Conservation (phyloP, 208 protist genomes). For the Leptomonas seymouri region DNA sequence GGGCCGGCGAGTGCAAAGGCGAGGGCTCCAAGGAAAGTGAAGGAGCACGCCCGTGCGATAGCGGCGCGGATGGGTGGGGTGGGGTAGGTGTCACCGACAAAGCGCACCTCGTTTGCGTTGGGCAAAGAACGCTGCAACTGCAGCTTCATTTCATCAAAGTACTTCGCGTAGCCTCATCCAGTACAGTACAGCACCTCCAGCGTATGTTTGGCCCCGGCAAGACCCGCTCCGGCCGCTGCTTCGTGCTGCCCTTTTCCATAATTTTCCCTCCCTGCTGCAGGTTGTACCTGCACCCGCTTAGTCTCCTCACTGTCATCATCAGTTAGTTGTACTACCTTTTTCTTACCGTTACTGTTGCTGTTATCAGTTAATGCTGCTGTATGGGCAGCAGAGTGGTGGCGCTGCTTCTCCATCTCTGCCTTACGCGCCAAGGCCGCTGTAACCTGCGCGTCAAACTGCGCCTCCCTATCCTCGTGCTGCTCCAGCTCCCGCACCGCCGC, state of each 20-base stretch:
- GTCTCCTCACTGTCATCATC: constrained; percentile 10
- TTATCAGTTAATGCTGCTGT: constrained; percentile 18
- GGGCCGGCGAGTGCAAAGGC: constrained; percentile 35
- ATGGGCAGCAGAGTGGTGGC: background rate
- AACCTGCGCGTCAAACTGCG: constrained; percentile 35
- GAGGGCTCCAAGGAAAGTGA: constrained; percentile 46
- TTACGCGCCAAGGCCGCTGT: constrained; percentile 32
- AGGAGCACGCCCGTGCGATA: constrained; percentile 32
- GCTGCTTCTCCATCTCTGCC: constrained; percentile 2
- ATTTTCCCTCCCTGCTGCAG: background rate
- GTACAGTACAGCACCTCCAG: constrained; percentile 68
- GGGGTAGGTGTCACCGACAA: constrained; percentile 56
- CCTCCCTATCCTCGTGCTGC: constrained; percentile 34
- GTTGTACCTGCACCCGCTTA: background rate
- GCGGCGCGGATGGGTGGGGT: constrained; percentile 39
- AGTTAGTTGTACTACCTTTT: constrained; percentile 26
- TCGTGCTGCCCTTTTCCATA: background rate
- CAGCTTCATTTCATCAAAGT: constrained; percentile 68
- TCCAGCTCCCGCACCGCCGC: constrained; percentile 41
- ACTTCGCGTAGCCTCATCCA: constrained; percentile 81
- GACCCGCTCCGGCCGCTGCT: background rate
- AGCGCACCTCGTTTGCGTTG: constrained; percentile 44
- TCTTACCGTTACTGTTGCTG: constrained; percentile 21
- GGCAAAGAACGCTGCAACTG: constrained; percentile 38
- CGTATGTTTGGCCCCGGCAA: constrained; percentile 17